Base-by-base conservation (phyloP, 306 rosid species). In the Heteromeles arbutifolia region DNA sequence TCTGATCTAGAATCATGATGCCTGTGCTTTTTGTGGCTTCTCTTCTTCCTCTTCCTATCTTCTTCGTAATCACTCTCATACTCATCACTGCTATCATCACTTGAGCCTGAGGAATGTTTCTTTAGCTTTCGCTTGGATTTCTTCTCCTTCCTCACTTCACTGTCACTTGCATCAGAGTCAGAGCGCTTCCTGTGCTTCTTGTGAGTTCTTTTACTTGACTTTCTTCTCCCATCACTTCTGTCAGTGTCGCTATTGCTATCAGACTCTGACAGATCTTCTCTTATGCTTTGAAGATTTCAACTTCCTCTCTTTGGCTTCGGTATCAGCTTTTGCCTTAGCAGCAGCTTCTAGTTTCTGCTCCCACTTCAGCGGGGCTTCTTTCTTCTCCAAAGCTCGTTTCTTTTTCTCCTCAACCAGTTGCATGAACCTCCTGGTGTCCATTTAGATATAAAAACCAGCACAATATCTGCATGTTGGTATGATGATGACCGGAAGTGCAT, bases 291-390 rank as follows among this genome's bases (percentile, higher is more conserved):
- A 50, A 79, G 84, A 84, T 86, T 88, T 89, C 69, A 76, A 61
- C 84, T 87, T 91, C 85, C 88, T 91, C 63, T 72, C 89, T 56
- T 84, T 91, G 59, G 96, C 87, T 79, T 88, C 94, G 65, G 90
- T 90, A 77, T 88, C 92, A 39, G 98, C 90, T 84, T 84, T 85
- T 65, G 93, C 90, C 83, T 85, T 88, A 11, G 88, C 63, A 79
- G 93, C 92, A 76, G 97, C 92, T 88, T 95, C 99, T 70, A 95
- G 90, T 77, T 89, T 95, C 74, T 90, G 92, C 82, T 95, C 96
- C 97, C 99, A 92, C 81, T 89, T 95, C 89, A 95, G 76, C 32
- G 96, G 98, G 61, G 99, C 99, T 74, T 95, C 97, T 76, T 87
- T 95, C 83, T 87, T 95, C 89, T 95, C 97, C 97, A 90, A 76